These are phyloP conservation scores for Moniliella sp. DNA, from an alignment of 1,284 basidiomycete genomes.

Conservation along the genomic window DNA sequence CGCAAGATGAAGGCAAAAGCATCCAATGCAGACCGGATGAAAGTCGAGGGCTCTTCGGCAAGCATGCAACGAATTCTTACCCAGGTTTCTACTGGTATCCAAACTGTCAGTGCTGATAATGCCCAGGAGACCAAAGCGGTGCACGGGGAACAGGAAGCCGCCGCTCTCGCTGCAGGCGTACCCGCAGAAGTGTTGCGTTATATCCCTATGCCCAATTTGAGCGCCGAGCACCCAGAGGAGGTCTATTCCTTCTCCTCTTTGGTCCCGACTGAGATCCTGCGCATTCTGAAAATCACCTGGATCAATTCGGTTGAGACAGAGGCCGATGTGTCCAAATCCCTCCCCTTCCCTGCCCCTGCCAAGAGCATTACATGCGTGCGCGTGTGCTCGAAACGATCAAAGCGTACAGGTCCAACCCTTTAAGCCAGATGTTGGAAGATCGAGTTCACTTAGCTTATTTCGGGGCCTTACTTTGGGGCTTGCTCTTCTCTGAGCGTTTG, in stretches of 20 bases:
- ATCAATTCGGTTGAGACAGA: conserved; percentile 2
- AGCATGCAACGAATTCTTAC: conserved; percentile 21
- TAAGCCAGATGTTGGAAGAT: background rate
- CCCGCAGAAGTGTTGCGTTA: conserved; percentile 7
- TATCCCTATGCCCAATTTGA: conserved; percentile 17
- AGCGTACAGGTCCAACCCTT: conserved; percentile 1
- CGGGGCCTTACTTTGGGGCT: conserved; percentile 7
- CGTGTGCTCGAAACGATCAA: conserved; percentile 8
- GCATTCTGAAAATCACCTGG: conserved; percentile 4
- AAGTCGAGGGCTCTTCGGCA: conserved; percentile 22
- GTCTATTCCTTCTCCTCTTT: conserved; percentile 20
- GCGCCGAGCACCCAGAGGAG: conserved; percentile 18
- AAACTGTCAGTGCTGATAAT: too few relatives aligned
- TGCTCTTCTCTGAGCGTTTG: conserved; percentile 2
- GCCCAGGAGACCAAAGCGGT: background rate
- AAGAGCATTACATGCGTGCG: conserved; percentile 7
- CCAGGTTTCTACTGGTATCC: conserved; percentile 20
- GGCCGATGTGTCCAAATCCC: conserved; percentile 2
- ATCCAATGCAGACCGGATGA: conserved; percentile 28
- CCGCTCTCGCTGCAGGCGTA: background rate
- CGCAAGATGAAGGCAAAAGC: conserved; percentile 26
- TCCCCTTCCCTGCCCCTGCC: conserved; percentile 3
- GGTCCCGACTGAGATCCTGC: conserved; percentile 12
- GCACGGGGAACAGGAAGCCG: conserved; percentile 8
- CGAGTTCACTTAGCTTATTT: conserved; percentile 7